A percentile compares a stretch with the other conserved stretches of the same genome.
Evolutionary conservation across 75 land plant genomes (phyloP).

Genomic region (Picea sitchensis): DNA sequence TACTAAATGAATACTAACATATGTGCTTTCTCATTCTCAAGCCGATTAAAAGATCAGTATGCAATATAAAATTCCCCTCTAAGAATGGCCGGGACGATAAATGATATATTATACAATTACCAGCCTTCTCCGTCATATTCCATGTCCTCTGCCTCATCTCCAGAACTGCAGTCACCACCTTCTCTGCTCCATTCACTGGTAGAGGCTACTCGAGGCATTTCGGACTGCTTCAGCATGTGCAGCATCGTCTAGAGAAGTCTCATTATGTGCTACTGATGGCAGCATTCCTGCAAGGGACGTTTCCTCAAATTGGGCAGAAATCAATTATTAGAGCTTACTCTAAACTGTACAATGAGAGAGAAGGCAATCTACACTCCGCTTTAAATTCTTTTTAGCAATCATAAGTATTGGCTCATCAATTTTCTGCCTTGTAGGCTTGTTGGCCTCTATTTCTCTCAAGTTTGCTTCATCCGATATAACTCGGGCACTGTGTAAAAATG

Average conservation of each 20-base stretch:
- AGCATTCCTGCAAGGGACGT: conserved; percentile 3
- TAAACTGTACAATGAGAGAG: conserved; percentile 7
- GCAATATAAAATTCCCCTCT: neutral
- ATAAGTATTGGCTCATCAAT: conserved; percentile 28
- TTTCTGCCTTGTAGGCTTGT: conserved; percentile 26
- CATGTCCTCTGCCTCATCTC: conserved; percentile 27
- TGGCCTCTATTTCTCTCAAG: conserved; percentile 31
- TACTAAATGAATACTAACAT: neutral
- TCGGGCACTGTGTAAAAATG: conserved; percentile 13
- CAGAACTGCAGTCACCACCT: conserved; percentile 18
- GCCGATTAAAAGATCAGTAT: neutral
- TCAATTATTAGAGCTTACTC: neutral
- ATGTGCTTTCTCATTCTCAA: neutral
- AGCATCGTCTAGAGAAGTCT: conserved; percentile 5
- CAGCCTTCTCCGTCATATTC: neutral
- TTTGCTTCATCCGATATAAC: conserved; percentile 39
- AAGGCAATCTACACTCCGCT: neutral
- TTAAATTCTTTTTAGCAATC: neutral
- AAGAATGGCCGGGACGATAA: no score
- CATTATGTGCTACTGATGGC: conserved; percentile 8
- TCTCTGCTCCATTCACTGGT: conserved; percentile 11
- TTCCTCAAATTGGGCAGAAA: neutral
- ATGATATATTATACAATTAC: neutral
- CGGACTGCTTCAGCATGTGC: conserved; percentile 25
- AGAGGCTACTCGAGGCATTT: conserved; percentile 14